These are phyloP conservation scores for Neurospora sp. DNA, from an alignment of 495 filamentous ascomycete genomes.

Conservation along the genomic window DNA sequence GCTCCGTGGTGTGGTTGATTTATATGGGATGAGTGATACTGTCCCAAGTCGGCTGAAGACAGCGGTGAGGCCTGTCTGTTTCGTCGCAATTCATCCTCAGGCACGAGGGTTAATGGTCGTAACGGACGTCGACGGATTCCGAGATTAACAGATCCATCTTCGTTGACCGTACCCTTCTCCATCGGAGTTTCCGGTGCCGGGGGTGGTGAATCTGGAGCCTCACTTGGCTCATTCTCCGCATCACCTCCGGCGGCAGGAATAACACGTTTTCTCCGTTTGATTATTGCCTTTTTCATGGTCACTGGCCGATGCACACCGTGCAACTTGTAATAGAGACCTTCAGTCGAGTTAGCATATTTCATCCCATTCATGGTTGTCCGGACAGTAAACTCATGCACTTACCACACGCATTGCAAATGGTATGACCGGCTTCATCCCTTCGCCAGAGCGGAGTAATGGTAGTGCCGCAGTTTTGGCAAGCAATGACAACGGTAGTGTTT, in stretches of 20 bases:
- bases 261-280: slow-evolving; percentile 92
- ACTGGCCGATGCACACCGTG: slow-evolving; percentile 87
- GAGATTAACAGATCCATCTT: slow-evolving; percentile 48
- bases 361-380: not conserved
- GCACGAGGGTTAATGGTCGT: slow-evolving; percentile 31
- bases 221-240: slow-evolving; percentile 29
- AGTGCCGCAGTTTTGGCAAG: slow-evolving; percentile 95
- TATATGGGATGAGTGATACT: slow-evolving; percentile 33
- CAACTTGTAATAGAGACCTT: slow-evolving; percentile 94
- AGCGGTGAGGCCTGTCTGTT: slow-evolving; percentile 27
- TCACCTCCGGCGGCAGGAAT: slow-evolving; percentile 60
- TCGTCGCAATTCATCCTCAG: slow-evolving; percentile 31
- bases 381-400: slow-evolving; percentile 27
- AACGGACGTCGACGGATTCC: slow-evolving; percentile 43
- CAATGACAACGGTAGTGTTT: slow-evolving; percentile 69
- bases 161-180: slow-evolving; percentile 39
- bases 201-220: slow-evolving; percentile 33
- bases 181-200: slow-evolving; percentile 26
- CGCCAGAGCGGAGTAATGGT: slow-evolving; percentile 96
- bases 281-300: slow-evolving; percentile 94
- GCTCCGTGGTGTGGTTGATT: slow-evolving; percentile 22
- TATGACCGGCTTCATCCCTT: slow-evolving; percentile 88
- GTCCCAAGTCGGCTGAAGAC: slow-evolving; percentile 26
- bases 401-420: slow-evolving; percentile 99
- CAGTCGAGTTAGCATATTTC: slow-evolving; percentile 5